Percentiles rank a stretch among this genome's conserved stretches.
Conservation (phyloP, 1,284 basidiomycete genomes). For the Peniophora sp. region DNA sequence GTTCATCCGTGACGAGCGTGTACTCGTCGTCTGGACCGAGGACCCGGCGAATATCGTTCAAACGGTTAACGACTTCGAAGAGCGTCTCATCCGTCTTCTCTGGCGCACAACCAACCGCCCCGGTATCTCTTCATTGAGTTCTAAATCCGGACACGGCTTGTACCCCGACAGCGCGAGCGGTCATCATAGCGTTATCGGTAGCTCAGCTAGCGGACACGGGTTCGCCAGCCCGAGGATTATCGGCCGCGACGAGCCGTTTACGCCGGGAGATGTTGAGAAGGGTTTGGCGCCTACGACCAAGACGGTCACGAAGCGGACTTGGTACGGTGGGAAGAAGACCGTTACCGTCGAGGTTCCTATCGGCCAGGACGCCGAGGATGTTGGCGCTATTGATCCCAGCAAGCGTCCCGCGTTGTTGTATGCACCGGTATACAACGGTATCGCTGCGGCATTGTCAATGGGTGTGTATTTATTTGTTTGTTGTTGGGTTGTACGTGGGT, state of each 20-base stretch:
- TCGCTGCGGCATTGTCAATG: slow-evolving; percentile 30
- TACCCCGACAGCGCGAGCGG: slow-evolving; percentile 10
- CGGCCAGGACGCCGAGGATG: slow-evolving; percentile 18
- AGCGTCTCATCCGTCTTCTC: slow-evolving; percentile 71
- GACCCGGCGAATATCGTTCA: slow-evolving; percentile 64
- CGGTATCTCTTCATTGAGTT: slow-evolving; percentile 8
- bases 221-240: slow-evolving; percentile 13
- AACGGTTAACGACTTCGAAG: slow-evolving; percentile 68
- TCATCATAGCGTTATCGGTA: slow-evolving; percentile 9
- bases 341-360: slow-evolving; percentile 19
- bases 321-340: slow-evolving; percentile 26
- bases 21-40: slow-evolving; percentile 76
- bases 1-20: slow-evolving; percentile 73
- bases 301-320: slow-evolving; percentile 18
- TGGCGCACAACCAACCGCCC: slow-evolving; percentile 41
- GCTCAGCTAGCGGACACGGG: slow-evolving; percentile 11
- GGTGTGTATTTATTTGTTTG: slow-evolving; percentile 16
- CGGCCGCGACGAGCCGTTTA: slow-evolving; percentile 18
- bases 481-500: background rate
- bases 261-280: slow-evolving; percentile 26
- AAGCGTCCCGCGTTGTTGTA: slow-evolving; percentile 31
- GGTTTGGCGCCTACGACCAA: slow-evolving; percentile 17
- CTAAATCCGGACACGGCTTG: slow-evolving; percentile 6
- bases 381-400: slow-evolving; percentile 18
- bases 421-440: slow-evolving; percentile 38